These are phyloP conservation scores for Hypoxylon fuscum DNA, from an alignment of 495 filamentous ascomycete genomes.

Conservation along the genomic window DNA sequence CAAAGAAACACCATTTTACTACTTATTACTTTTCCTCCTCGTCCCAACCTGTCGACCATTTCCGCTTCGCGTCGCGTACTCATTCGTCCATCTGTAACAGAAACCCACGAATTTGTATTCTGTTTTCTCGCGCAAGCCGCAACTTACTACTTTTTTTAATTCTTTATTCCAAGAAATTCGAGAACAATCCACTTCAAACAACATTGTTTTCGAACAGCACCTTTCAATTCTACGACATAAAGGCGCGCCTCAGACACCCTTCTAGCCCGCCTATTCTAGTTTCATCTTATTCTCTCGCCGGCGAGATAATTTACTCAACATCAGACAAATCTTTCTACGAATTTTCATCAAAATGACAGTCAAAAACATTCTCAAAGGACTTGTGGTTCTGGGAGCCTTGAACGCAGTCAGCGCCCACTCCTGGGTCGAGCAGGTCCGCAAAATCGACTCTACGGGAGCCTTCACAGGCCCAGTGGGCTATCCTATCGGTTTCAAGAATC, in stretches of 20 bases:
- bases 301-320: slow-evolving; percentile 34
- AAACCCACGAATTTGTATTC: slow-evolving; percentile 21
- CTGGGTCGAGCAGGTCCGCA: slow-evolving; percentile 79
- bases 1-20: slow-evolving; percentile 39
- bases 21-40: slow-evolving; percentile 27
- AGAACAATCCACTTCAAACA: slow-evolving; percentile 10
- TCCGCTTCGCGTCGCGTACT: slow-evolving; percentile 10
- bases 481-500: slow-evolving; percentile 66
- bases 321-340: slow-evolving; percentile 19
- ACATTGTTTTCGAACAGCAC: background rate
- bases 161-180: slow-evolving; percentile 4
- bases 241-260: slow-evolving; percentile 1
- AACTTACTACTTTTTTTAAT: background rate
- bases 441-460: slow-evolving; percentile 76
- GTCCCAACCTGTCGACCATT: background rate
- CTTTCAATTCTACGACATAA: slow-evolving; percentile 4
- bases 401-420: slow-evolving; percentile 65
- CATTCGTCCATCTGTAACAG: slow-evolving; percentile 18
- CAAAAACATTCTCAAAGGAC: slow-evolving; percentile 29
- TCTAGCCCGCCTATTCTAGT: background rate
- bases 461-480: slow-evolving; percentile 76
- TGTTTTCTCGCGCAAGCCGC: slow-evolving; percentile 15
- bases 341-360: slow-evolving; percentile 24
- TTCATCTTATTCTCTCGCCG: slow-evolving; percentile 20
- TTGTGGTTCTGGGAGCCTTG: slow-evolving; percentile 49